These are phyloP conservation scores for Artemisia tridentata DNA, from an alignment of 129 eudicot genomes.

Conservation along the genomic window DNA sequence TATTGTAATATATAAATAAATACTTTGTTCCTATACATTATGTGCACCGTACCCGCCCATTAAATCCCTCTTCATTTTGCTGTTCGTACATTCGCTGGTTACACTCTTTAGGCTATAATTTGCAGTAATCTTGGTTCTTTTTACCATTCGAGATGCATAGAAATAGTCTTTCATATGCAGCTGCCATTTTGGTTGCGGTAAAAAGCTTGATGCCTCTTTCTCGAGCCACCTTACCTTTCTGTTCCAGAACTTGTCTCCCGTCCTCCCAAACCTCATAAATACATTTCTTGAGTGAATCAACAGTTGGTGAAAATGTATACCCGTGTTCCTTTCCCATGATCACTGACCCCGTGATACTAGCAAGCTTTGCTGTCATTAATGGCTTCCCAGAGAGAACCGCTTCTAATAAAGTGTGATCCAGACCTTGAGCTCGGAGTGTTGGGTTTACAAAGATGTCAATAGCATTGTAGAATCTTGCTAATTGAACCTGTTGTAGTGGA, in stretches of 20 bases:
- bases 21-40: neutral
- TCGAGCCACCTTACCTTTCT: conserved; percentile 59
- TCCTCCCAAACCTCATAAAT: conserved; percentile 65
- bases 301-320: conserved; percentile 69
- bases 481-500: conserved; percentile 50
- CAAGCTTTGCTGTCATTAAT: conserved; percentile 70
- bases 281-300: conserved; percentile 43
- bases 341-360: conserved; percentile 70
- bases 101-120: conserved; percentile 18
- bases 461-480: conserved; percentile 63
- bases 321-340: conserved; percentile 52
- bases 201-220: conserved; percentile 64
- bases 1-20: neutral
- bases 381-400: conserved; percentile 71
- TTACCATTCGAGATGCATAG: conserved; percentile 53
- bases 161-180: conserved; percentile 72
- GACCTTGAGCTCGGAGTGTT: conserved; percentile 76
- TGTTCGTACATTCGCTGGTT: neutral
- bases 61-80: neutral
- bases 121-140: conserved; percentile 38
- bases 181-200: conserved; percentile 78
- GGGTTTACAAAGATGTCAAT: conserved; percentile 70
- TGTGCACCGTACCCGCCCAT: neutral
- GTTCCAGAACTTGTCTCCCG: conserved; percentile 47
- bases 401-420: conserved; percentile 76